Base-by-base conservation (phyloP, 768 basidiomycete species). In the Floccularia luteovirens region DNA sequence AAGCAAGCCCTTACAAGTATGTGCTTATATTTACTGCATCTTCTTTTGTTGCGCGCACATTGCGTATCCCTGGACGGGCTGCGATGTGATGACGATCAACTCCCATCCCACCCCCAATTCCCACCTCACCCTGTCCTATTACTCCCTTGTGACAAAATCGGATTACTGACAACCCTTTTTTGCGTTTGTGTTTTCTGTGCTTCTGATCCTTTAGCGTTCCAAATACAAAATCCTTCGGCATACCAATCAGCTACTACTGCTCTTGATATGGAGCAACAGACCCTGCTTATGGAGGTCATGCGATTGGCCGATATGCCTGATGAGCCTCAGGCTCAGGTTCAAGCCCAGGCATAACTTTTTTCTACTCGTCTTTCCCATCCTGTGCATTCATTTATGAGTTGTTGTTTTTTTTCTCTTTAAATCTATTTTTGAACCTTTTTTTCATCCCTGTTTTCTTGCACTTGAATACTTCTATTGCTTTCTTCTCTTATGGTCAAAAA, bases 221-320 rank as follows among this genome's bases (percentile, higher is more conserved):
- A 91, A 67, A 74, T 69, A 66, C 75, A 80, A 56, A 88, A 89
- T 49, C 60, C 66, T 1, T 60, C 67, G 11, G 66, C 70, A 36
- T 89, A 90, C 57, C 83, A 86, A 53, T 70, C 73, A 11, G 77
- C 79, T 12, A 90, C 86, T 31, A 86, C 86, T 4, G 65, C 65
- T 19, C 69, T 91, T 47, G 69, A 66, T 41, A 69, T 84, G 31
- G 88, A 90, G 17, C 81, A 84, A 50, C 87, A 88, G 57, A 82
- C 84, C 1, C 52, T 80, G 39, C 70, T 90, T 42, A 90, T 90
- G 84, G 88, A 91, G 53, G 75, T 89, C 43, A 87, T 90, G 84
- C 68, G 72, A 38, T 66, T 74, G 53, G 85, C 85, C 21, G 82
- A 83, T 48, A 55, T 64, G 44, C 43, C 39, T 10, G 48, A 44